These are phyloP conservation scores for Fusarium musae DNA, from an alignment of 2,329 filamentous ascomycete species.

Conservation along the genomic window DNA sequence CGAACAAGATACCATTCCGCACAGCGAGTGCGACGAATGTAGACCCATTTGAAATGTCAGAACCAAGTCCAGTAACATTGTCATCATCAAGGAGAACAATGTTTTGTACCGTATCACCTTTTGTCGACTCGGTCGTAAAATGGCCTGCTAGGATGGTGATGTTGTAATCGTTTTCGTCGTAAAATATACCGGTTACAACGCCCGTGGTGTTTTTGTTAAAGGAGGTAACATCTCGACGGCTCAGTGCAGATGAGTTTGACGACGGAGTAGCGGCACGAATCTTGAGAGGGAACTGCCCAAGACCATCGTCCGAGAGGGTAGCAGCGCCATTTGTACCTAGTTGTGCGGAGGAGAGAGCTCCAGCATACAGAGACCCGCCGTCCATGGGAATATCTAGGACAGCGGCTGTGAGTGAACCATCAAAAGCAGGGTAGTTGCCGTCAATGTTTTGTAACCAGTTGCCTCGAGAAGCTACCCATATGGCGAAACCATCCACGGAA, in stretches of 20 bases:
- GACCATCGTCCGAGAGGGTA: conserved; percentile 64
- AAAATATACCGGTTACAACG: conserved; percentile 83
- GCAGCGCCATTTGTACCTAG: conserved; percentile 78
- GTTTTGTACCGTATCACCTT: conserved; percentile 81
- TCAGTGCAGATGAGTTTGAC: conserved; percentile 51
- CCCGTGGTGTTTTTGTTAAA: conserved; percentile 65
- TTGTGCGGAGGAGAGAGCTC: conserved; percentile 82
- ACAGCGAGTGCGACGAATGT: conserved; percentile 79
- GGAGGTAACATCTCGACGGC: conserved; percentile 59
- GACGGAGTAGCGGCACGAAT: conserved; percentile 53
- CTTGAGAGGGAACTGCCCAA: conserved; percentile 69
- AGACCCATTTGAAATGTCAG: conserved; percentile 75
- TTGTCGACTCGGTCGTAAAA: conserved; percentile 76
- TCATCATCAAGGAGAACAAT: conserved; percentile 83
- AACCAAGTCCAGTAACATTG: conserved; percentile 77
- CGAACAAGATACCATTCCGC: conserved; percentile 76
- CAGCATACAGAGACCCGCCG: conserved; percentile 78
- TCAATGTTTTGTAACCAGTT: conserved; percentile 91
- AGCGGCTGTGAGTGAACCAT: conserved; percentile 76
- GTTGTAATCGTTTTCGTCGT: conserved; percentile 75
- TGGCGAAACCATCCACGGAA: conserved; percentile 78
- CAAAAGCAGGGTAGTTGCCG: conserved; percentile 71
- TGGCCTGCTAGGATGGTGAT: conserved; percentile 89
- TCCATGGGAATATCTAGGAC: conserved; percentile 72
- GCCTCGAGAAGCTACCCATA: conserved; percentile 87